A percentile compares a stretch with the other conserved stretches of the same genome.
These are phyloP conservation scores for Somion occarium DNA, from an alignment of 1,284 basidiomycete species.

Conservation along the genomic window DNA sequence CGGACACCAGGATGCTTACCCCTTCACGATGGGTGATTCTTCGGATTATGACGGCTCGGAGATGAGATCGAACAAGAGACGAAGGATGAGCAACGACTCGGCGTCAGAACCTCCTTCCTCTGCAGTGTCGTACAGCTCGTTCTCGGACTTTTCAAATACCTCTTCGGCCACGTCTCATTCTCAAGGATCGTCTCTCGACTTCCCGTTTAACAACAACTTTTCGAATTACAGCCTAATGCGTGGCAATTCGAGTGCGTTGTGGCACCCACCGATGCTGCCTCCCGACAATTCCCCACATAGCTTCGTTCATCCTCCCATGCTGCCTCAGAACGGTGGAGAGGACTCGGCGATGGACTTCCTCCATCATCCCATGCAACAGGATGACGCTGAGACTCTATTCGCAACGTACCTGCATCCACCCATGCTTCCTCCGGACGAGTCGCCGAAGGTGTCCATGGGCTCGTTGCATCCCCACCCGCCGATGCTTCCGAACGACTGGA, in stretches of 20 bases:
- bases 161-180: conserved; percentile 6
- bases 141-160: conserved; percentile 2
- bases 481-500: conserved; percentile 33
- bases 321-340: conserved; percentile 32
- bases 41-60: conserved; percentile 39
- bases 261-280: conserved; percentile 69
- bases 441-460: conserved; percentile 27
- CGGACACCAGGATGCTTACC: conserved; percentile 42
- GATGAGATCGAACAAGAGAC: conserved; percentile 53
- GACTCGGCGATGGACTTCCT: conserved; percentile 48
- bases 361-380: conserved; percentile 33
- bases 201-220: conserved; percentile 3
- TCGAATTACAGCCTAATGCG: conserved; percentile 39
- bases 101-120: conserved; percentile 49
- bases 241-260: conserved; percentile 51
- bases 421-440: conserved; percentile 40
- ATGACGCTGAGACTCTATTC: conserved; percentile 43
- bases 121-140: conserved; percentile 36
- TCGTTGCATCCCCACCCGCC: conserved; percentile 36
- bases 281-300: conserved; percentile 45
- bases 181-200: conserved; percentile 5
- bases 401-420: conserved; percentile 55
- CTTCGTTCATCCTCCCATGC: conserved; percentile 57
- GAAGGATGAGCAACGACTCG: conserved; percentile 70
- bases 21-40: conserved; percentile 40